Evolutionary conservation across 1,139 yeast species (phyloP).

Genomic region (Protomyces pachydermus): DNA sequence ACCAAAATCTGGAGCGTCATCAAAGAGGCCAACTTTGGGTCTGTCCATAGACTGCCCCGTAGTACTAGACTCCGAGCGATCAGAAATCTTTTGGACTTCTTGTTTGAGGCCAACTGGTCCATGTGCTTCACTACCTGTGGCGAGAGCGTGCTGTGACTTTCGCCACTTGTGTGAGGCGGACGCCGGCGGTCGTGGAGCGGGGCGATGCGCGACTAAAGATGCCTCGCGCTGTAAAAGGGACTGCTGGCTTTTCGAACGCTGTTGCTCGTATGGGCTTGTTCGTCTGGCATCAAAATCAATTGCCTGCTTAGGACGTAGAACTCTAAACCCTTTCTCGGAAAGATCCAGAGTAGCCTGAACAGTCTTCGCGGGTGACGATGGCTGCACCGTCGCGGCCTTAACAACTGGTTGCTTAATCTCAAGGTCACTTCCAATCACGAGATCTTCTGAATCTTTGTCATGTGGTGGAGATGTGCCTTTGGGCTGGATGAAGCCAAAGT

Average conservation of each 20-base stretch:
- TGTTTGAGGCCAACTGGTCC: no score
- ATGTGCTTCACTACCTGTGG: no score
- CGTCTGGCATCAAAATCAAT: constrained; percentile 79
- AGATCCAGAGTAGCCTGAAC: background rate
- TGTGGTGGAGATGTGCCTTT: background rate
- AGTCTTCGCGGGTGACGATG: background rate
- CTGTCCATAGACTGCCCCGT: constrained; percentile 29
- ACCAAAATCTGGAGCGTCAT: constrained; percentile 52
- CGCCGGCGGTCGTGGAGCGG: constrained; percentile 23
- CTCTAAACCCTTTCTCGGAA: constrained; percentile 7
- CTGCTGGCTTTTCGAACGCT: background rate
- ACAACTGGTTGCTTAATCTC: background rate
- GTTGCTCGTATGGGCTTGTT: constrained; percentile 59
- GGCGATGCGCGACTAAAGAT: constrained; percentile 14
- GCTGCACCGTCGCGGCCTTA: background rate
- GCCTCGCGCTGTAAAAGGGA: background rate
- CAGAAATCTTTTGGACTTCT: no score
- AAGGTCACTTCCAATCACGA: background rate
- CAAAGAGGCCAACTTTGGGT: constrained; percentile 61
- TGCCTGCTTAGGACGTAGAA: constrained; percentile 42
- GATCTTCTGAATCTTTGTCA: background rate
- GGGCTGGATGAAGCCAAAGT: background rate
- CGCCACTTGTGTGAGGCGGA: constrained; percentile 47
- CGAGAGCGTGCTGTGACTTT: no score
- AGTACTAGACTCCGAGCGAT: no score